These are phyloP conservation scores for Pleurotus platypus DNA, from an alignment of 768 basidiomycete genomes.

Conservation along the genomic window DNA sequence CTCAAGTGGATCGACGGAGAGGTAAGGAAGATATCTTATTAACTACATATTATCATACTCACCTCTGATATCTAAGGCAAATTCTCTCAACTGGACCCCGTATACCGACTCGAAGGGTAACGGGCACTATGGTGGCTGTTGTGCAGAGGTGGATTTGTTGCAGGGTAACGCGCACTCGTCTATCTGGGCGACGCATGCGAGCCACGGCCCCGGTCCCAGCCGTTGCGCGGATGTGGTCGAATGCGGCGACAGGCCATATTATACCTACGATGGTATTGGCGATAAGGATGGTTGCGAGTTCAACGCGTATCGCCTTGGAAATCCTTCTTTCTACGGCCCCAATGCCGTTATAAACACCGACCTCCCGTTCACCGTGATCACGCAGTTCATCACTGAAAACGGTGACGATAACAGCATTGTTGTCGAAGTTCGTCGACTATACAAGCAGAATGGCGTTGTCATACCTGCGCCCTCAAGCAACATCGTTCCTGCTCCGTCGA, in stretches of 20 bases:
- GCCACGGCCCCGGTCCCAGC: conserved; percentile 25
- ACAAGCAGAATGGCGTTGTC: neutral
- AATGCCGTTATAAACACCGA: conserved; percentile 35
- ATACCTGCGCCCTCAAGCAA: conserved; percentile 15
- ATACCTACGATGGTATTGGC: conserved; percentile 20
- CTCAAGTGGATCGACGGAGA: conserved; percentile 43
- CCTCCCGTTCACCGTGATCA: conserved; percentile 33
- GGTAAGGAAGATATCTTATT: conserved; percentile 11
- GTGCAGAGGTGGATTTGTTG: conserved; percentile 42
- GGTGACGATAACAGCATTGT: neutral
- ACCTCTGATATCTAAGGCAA: neutral
- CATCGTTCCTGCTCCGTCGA: neutral
- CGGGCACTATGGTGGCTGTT: conserved; percentile 38
- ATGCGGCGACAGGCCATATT: neutral
- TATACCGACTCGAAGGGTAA: conserved; percentile 29
- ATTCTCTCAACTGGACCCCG: neutral
- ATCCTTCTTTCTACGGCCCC: conserved; percentile 33
- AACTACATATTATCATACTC: neutral
- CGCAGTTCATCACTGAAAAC: conserved; percentile 33
- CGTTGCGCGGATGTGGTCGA: conserved; percentile 19
- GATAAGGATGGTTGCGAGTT: conserved; percentile 45
- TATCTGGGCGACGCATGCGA: conserved; percentile 38
- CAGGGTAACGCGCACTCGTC: conserved; percentile 32
- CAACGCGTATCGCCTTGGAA: conserved; percentile 22
- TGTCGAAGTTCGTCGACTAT: conserved; percentile 20